Base-by-base conservation (phyloP, 768 basidiomycete genomes). In the Lactarius psammicola region DNA sequence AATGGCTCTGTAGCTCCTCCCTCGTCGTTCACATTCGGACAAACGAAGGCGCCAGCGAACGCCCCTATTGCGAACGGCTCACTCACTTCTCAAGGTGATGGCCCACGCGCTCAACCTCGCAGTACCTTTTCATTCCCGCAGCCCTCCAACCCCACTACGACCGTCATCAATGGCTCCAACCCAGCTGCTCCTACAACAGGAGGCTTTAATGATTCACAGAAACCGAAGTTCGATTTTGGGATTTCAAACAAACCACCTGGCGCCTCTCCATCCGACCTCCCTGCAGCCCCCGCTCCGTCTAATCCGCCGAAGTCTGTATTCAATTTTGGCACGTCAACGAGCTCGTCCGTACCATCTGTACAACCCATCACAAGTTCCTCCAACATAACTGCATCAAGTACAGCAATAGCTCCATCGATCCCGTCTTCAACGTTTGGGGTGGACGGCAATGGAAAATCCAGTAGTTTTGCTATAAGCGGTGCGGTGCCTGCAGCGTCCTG, bases 141-240 rank as follows among this genome's bases (percentile, higher is more conserved):
- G 36, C 34, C 40, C 54, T 23, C 58, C 30, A 59, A 64, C 23
- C 28, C 64, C 15, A 30, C 64, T 10, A 46, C 33, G 5, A 31
- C 57, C 20, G 34, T 51, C 13, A 54, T 4, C 18, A 56, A 40
- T 40, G 38, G 23, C 20, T n/a, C 66, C 31, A 53, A 64, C 36
- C 23, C 65, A 30, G 60, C 55, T 4, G 60, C 68, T 60, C 56
- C 36, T 15, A 17, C 65, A n/a, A 59, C 65, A 30, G 38, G 65
- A 20, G 56, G 61, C 10, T 26, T 49, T 15, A 20, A 58, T 38
- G 65, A 58, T 57, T 44, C 59, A 55, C 31, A 61, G n/a, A 67
- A 65, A 59, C 65, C 66, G 51, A 70, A 68, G 34, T 70, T 72
- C 34, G 49, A 70, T 49, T 72, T 72, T 56, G 62, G 63, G n/a